Percentiles rank a stretch among this genome's conserved stretches.
Evolutionary conservation across 148 eudicot genomes (phyloP).

Genomic region (Chenopodium album): DNA sequence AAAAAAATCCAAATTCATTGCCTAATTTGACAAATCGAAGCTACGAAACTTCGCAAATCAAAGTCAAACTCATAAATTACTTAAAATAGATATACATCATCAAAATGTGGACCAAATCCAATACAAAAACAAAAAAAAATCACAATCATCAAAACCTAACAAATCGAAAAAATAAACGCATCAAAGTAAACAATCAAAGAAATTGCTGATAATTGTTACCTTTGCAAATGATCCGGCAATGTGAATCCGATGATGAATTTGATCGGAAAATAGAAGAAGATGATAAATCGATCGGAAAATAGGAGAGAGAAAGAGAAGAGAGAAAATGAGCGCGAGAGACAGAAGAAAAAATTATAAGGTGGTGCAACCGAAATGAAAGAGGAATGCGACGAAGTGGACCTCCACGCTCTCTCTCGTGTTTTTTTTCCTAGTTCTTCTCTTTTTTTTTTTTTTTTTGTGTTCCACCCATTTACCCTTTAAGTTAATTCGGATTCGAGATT

Average conservation of each 20-base stretch:
- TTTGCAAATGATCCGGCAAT: constrained; percentile 20
- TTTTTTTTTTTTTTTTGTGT: too few species aligned
- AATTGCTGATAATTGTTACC: constrained; percentile 8
- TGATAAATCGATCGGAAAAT: background rate
- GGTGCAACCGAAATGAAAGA: background rate
- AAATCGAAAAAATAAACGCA: background rate
- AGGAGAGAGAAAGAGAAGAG: background rate
- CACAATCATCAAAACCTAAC: background rate
- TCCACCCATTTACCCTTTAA: too few species aligned
- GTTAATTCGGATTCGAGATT: too few species aligned
- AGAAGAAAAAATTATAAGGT: background rate
- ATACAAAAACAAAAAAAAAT: background rate
- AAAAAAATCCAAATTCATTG: constrained; percentile 3
- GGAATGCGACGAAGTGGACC: background rate
- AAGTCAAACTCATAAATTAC: background rate
- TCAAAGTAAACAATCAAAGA: background rate
- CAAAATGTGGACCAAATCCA: constrained; percentile 9
- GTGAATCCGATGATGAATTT: background rate
- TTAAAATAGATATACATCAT: background rate
- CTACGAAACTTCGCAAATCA: background rate
- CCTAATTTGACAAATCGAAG: background rate
- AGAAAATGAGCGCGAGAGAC: constrained; percentile 1
- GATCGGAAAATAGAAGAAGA: constrained; percentile 8
- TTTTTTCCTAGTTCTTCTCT: too few species aligned
- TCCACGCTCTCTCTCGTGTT: constrained; percentile 1